phyloP scores from a whole-genome alignment of 345 rosid genomes.

The Eucalyptus erythrocorys region DNA sequence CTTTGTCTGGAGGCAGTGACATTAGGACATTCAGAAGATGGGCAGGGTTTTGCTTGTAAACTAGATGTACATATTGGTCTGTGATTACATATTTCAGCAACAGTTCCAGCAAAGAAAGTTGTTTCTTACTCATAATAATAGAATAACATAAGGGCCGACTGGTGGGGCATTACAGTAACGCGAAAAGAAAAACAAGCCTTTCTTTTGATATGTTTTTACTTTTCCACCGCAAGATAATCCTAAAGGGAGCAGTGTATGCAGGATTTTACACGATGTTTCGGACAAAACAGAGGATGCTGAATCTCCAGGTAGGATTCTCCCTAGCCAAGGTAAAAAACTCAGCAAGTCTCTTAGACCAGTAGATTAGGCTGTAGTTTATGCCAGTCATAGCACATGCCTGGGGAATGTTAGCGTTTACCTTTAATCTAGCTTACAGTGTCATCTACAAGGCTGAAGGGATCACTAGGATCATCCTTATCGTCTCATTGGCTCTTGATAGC shows the following conservation, averaged over 20 bases:
- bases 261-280: neutral
- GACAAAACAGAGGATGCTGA: neutral
- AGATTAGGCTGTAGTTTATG: neutral
- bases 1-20: constrained; percentile 37
- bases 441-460: neutral
- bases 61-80: neutral
- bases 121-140: neutral
- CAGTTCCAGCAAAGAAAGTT: neutral
- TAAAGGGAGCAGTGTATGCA: neutral
- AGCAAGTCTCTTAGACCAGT: neutral
- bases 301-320: neutral
- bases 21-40: constrained; percentile 41
- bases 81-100: neutral
- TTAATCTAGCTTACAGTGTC: neutral
- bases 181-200: neutral
- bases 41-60: constrained; percentile 38
- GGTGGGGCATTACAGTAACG: neutral
- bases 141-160: neutral
- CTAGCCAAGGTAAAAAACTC: neutral
- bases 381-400: neutral
- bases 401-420: neutral
- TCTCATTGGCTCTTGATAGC: neutral
- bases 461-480: neutral
- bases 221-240: neutral
- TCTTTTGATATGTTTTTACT: neutral